These are phyloP conservation scores for Isatis tinctoria DNA, from an alignment of 345 rosid species.

Conservation along the genomic window DNA sequence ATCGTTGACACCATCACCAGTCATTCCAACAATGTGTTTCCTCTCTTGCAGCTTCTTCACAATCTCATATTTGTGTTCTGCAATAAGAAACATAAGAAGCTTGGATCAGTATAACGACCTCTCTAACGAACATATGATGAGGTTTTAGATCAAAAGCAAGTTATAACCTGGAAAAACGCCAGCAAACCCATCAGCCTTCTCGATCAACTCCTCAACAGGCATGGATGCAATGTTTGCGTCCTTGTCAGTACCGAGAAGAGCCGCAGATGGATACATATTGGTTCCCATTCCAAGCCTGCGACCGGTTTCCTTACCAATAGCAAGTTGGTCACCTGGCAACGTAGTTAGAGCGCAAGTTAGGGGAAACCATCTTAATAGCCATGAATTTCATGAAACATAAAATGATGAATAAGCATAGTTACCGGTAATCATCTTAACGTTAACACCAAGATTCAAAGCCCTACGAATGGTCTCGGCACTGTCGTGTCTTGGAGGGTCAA, in stretches of 20 bases:
- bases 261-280: constrained; percentile 91
- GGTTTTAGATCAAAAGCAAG: neutral
- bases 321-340: constrained; percentile 78
- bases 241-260: constrained; percentile 72
- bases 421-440: constrained; percentile 98
- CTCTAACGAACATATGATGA: neutral
- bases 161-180: constrained; percentile 83
- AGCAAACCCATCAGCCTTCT: constrained; percentile 91
- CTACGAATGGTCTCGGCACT: constrained; percentile 58
- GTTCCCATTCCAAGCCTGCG: constrained; percentile 98
- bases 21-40: constrained; percentile 92
- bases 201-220: constrained; percentile 73
- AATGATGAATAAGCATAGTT: neutral
- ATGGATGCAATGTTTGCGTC: constrained; percentile 41
- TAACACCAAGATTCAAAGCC: constrained; percentile 81
- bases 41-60: constrained; percentile 70
- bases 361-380: neutral
- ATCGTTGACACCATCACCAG: constrained; percentile 94
- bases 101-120: neutral
- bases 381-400: neutral
- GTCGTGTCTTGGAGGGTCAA: constrained; percentile 62
- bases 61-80: constrained; percentile 86
- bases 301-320: constrained; percentile 91
- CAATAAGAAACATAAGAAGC: constrained; percentile 18
- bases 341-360: constrained; percentile 5